These are phyloP conservation scores for Hydrangea macrophylla DNA, from an alignment of 148 eudicot species.

Conservation along the genomic window DNA sequence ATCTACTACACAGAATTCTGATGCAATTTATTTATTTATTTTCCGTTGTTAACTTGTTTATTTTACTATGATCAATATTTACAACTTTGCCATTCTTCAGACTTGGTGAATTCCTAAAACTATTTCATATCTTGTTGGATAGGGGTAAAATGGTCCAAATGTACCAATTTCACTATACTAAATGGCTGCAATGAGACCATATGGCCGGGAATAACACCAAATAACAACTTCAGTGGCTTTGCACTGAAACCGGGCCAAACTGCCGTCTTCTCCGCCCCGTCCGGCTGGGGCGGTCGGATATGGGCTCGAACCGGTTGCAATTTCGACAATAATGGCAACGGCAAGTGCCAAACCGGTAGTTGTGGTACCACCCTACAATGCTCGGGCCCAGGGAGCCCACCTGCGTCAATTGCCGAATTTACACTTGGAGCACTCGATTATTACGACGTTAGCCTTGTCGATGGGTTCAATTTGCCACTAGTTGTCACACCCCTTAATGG, in stretches of 20 bases:
- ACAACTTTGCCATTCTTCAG: background rate
- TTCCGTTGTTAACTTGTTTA: no score
- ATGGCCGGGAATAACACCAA: slow-evolving; percentile 42
- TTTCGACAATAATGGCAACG: slow-evolving; percentile 35
- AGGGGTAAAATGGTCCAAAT: slow-evolving; percentile 18
- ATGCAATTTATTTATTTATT: no score
- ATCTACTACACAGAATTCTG: no score
- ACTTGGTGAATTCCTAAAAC: background rate
- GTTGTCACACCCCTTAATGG: slow-evolving; percentile 24
- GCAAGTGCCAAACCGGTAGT: slow-evolving; percentile 37
- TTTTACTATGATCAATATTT: no score
- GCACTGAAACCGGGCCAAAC: slow-evolving; percentile 24
- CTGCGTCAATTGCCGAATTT: slow-evolving; percentile 39
- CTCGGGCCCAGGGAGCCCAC: slow-evolving; percentile 26
- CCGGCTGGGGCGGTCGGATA: slow-evolving; percentile 36
- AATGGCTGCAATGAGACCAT: slow-evolving; percentile 41
- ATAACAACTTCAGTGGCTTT: slow-evolving; percentile 25
- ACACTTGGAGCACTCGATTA: slow-evolving; percentile 27
- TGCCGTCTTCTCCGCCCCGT: slow-evolving; percentile 23
- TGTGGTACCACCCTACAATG: slow-evolving; percentile 31
- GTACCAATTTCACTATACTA: slow-evolving; percentile 25
- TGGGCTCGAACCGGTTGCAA: slow-evolving; percentile 42
- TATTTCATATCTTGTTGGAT: background rate
- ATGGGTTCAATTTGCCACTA: slow-evolving; percentile 40
- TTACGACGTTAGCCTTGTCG: slow-evolving; percentile 44